phyloP scores from a whole-genome alignment of 805 yeast species.

The Kazachstania psychrophila region DNA sequence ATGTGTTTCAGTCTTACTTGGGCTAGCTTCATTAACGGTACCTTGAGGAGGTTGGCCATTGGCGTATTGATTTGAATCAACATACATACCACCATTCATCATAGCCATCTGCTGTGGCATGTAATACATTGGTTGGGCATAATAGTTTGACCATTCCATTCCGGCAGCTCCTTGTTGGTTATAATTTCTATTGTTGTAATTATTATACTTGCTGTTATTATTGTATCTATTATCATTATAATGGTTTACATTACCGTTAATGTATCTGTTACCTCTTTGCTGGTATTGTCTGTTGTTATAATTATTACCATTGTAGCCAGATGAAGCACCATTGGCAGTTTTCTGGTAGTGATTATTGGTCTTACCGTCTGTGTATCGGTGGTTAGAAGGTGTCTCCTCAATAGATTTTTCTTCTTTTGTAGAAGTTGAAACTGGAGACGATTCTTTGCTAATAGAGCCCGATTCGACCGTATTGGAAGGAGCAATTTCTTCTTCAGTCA shows the following conservation, averaged over 20 bases:
- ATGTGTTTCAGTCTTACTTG: conserved; percentile 9
- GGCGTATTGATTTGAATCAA: conserved; percentile 1
- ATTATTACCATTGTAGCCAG: background rate
- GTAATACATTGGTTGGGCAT: conserved; percentile 21
- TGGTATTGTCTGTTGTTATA: background rate
- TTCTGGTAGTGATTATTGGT: background rate
- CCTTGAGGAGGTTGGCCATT: background rate
- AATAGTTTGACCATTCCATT: conserved; percentile 22
- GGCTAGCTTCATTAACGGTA: background rate
- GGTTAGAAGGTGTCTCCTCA: too few species aligned
- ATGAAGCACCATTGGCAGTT: background rate
- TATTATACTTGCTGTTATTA: background rate
- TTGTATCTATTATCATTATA: conserved; percentile 4
- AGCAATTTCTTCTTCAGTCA: too few species aligned
- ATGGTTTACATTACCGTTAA: background rate
- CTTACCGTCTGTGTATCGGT: too few species aligned
- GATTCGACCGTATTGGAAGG: too few species aligned
- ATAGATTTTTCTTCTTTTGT: too few species aligned
- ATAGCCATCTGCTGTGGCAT: conserved; percentile 18
- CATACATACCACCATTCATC: conserved; percentile 2
- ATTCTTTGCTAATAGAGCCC: too few species aligned
- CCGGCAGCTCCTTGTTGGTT: conserved; percentile 1
- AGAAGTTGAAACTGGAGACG: too few species aligned
- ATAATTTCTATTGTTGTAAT: conserved; percentile 1
- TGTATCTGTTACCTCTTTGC: background rate